phyloP scores from a whole-genome alignment of 1,284 basidiomycete species.

The Agroathelia rolfsii region DNA sequence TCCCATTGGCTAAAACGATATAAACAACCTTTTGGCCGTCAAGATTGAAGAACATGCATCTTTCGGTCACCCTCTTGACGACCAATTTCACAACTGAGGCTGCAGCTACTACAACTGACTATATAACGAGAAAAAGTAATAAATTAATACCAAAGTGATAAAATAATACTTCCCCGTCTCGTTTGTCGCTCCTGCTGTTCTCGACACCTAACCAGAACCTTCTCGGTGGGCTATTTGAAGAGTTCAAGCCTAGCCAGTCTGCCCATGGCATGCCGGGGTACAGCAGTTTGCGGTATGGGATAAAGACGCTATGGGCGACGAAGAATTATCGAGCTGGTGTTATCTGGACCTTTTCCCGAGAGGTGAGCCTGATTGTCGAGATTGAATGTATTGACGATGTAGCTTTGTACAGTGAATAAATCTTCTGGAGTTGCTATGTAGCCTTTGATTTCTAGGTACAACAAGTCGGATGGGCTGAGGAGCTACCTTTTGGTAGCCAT shows the following conservation, averaged over 20 bases:
- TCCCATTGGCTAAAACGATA: conserved; percentile 67
- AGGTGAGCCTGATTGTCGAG: conserved; percentile 29
- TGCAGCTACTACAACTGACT: conserved; percentile 66
- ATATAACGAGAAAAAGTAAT: conserved; percentile 54
- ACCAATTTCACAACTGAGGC: conserved; percentile 64
- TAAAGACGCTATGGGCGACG: conserved; percentile 55
- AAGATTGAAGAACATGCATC: conserved; percentile 63
- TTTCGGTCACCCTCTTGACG: conserved; percentile 50
- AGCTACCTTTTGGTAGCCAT: conserved; percentile 70
- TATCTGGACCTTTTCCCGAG: conserved; percentile 85
- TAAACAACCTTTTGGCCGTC: conserved; percentile 52
- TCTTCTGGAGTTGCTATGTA: conserved; percentile 85
- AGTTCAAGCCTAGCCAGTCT: conserved; percentile 41
- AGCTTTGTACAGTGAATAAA: conserved; percentile 47
- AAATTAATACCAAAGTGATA: conserved; percentile 64
- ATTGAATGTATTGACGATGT: conserved; percentile 1
- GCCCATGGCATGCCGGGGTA: conserved; percentile 69
- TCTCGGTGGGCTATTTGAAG: conserved; percentile 63
- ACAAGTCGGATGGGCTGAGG: conserved; percentile 38
- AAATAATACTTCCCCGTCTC: conserved; percentile 84
- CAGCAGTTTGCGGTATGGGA: conserved; percentile 79
- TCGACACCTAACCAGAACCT: conserved; percentile 75
- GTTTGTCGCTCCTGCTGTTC: conserved; percentile 68
- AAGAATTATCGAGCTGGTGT: conserved; percentile 69
- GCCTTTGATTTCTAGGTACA: conserved; percentile 58